Percentiles rank a stretch among this genome's conserved stretches.
Evolutionary conservation across 306 rosid genomes (phyloP).

Genomic region (Vicia faba): DNA sequence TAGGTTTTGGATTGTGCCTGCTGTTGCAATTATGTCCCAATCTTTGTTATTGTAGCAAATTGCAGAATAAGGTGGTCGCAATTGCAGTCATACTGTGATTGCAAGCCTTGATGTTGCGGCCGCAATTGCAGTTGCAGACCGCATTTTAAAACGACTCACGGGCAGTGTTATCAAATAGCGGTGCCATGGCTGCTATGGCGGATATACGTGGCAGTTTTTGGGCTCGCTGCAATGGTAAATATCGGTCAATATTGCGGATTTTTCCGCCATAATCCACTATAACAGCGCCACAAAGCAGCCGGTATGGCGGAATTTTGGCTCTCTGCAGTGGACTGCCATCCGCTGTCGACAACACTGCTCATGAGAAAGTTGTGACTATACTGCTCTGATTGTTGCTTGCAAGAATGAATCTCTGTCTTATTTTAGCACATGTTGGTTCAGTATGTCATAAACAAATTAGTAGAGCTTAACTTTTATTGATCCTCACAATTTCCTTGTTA

Average conservation of each 20-base stretch:
- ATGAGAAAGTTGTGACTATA: not conserved
- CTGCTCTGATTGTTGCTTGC: not conserved
- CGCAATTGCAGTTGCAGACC: not conserved
- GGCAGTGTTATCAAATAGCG: too few species aligned
- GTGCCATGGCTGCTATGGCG: too few species aligned
- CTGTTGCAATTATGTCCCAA: not conserved
- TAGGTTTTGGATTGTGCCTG: conserved; percentile 1
- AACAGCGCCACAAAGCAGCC: too few species aligned
- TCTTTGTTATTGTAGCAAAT: not conserved
- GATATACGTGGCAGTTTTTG: too few species aligned
- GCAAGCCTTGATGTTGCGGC: not conserved
- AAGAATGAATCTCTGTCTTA: conserved; percentile 23
- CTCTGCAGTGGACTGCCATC: too few species aligned
- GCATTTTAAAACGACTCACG: not conserved
- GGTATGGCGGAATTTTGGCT: too few species aligned
- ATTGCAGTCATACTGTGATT: not conserved
- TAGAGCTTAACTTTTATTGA: conserved; percentile 13
- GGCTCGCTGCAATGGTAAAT: too few species aligned
- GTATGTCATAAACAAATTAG: conserved; percentile 14
- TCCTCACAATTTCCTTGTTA: conserved; percentile 2
- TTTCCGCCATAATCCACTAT: too few species aligned
- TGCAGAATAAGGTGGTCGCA: not conserved
- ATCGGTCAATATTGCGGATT: too few species aligned
- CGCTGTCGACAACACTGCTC: too few species aligned
- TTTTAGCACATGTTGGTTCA: not conserved